Conservation (phyloP, 2,329 filamentous ascomycete genomes). For the Aspergillus tamarii region DNA sequence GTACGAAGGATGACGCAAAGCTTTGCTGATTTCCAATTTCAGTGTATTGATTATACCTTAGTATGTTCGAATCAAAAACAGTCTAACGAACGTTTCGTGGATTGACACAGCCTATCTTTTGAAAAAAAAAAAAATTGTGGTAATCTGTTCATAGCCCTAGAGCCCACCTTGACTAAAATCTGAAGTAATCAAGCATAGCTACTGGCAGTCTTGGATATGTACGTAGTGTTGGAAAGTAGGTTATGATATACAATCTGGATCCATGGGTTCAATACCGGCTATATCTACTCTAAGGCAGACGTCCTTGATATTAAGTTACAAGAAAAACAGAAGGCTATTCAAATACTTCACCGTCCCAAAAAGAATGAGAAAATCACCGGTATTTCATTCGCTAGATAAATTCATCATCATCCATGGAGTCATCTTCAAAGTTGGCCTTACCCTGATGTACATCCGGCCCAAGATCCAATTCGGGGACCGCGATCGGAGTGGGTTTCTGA, state of each 20-base stretch:
- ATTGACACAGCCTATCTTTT: neutral
- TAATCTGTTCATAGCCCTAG: neutral
- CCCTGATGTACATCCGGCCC: slow-evolving; percentile 11
- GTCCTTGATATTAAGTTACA: neutral
- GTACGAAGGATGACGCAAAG: neutral
- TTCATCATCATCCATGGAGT: slow-evolving; percentile 40
- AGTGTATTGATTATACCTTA: neutral
- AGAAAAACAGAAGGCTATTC: neutral
- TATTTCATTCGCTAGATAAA: slow-evolving; percentile 26
- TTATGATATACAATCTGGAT: neutral
- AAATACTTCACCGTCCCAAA: neutral
- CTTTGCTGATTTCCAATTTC: neutral
- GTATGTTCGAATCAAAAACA: too few species aligned
- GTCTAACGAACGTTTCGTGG: neutral
- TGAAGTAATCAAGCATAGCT: neutral
- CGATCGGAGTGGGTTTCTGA: slow-evolving; percentile 3
- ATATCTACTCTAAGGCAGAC: neutral
- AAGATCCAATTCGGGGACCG: slow-evolving; percentile 15
- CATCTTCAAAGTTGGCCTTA: slow-evolving; percentile 14
- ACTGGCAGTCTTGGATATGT: neutral
- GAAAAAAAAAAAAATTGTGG: neutral
- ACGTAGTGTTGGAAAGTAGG: neutral
- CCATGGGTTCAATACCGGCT: neutral
- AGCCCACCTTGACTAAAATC: neutral
- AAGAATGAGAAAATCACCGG: neutral